Evolutionary conservation across 306 rosid genomes (phyloP).

Genomic region (Cucurbita maxima): DNA sequence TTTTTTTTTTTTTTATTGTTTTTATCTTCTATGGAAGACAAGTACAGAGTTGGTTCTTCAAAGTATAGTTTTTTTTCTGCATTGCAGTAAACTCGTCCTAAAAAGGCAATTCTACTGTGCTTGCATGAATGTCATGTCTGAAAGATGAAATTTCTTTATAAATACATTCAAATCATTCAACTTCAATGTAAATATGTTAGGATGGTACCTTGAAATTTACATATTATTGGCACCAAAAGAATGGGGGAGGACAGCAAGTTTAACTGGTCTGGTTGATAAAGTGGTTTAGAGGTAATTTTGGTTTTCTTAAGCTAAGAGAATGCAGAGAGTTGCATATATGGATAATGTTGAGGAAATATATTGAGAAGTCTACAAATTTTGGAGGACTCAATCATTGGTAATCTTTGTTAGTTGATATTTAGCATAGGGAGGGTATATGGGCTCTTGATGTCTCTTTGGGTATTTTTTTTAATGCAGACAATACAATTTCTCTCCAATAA

Average conservation of each 20-base stretch:
- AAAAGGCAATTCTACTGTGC: neutral
- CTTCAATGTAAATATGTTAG: neutral
- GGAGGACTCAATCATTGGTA: neutral
- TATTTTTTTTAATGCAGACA: neutral
- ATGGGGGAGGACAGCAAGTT: neutral
- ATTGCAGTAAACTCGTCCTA: neutral
- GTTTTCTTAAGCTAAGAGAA: neutral
- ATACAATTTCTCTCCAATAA: neutral
- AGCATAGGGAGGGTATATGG: neutral
- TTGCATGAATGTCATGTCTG: neutral
- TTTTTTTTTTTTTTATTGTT: no score
- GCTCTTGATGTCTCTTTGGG: neutral
- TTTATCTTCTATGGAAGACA: no score
- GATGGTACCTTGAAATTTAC: neutral
- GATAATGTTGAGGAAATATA: neutral
- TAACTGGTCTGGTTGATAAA: neutral
- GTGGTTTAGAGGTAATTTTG: neutral
- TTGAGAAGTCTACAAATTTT: neutral
- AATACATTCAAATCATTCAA: neutral
- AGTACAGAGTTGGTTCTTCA: neutral
- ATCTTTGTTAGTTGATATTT: neutral
- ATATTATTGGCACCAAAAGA: neutral
- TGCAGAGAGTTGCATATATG: neutral
- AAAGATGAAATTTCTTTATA: neutral
- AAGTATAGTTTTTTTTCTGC: neutral